phyloP scores from a whole-genome alignment of 257 asterid species.

The Solanum appendiculatum region DNA sequence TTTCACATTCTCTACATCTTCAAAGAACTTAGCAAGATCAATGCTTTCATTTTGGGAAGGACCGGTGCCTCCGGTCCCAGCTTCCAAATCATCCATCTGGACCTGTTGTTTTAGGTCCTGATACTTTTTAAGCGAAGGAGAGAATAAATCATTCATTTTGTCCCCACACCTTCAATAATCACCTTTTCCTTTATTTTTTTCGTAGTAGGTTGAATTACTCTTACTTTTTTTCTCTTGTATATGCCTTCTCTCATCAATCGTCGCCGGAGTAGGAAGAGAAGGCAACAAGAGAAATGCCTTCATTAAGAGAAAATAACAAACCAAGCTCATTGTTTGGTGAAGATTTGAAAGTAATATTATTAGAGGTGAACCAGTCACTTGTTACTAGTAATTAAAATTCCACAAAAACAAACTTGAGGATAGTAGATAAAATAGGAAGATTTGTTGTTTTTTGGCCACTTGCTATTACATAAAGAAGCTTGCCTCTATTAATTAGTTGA shows the following conservation, averaged over 20 bases:
- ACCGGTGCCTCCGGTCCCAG: background rate
- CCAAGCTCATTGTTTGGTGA: constrained; percentile 4
- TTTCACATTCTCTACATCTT: constrained; percentile 31
- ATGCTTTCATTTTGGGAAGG: background rate
- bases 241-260: constrained; percentile 10
- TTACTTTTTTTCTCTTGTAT: background rate
- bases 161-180: background rate
- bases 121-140: constrained; percentile 25
- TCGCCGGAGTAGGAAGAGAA: constrained; percentile 3
- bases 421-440: constrained; percentile 18
- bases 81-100: constrained; percentile 25
- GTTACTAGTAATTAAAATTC: background rate
- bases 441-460: background rate
- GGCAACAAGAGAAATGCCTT: constrained; percentile 13
- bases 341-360: background rate
- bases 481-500: background rate
- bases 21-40: constrained; percentile 23
- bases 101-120: constrained; percentile 32
- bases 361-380: constrained; percentile 11
- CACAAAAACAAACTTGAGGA: constrained; percentile 12
- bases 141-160: constrained; percentile 36
- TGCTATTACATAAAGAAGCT: background rate
- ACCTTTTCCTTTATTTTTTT: background rate
- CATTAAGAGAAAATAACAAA: constrained; percentile 5
- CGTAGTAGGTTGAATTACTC: background rate